Conservation (phyloP, 2,329 filamentous ascomycete species). For the Pseudogymnoascus sp. region DNA sequence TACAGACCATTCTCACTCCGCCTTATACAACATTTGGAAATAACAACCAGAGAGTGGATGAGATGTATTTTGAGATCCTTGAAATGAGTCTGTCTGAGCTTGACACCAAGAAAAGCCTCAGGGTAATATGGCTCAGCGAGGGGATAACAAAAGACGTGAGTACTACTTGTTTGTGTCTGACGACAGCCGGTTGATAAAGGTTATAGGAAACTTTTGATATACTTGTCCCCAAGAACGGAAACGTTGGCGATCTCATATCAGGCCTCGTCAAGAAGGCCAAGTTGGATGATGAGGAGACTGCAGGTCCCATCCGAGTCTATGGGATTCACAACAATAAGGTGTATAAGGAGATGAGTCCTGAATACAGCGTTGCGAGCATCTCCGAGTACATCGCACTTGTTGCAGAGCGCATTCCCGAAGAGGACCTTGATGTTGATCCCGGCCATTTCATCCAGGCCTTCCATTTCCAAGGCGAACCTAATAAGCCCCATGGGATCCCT, state of each 20-base stretch:
- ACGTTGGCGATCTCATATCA: slow-evolving; percentile 67
- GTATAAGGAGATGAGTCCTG: slow-evolving; percentile 64
- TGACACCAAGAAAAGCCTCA: slow-evolving; percentile 83
- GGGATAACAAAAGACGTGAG: slow-evolving; percentile 83
- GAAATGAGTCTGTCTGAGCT: slow-evolving; percentile 91
- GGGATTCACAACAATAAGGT: slow-evolving; percentile 78
- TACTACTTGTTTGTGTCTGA: slow-evolving; percentile 5
- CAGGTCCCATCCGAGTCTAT: slow-evolving; percentile 67
- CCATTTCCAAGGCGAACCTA: slow-evolving; percentile 87
- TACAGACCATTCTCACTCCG: slow-evolving; percentile 70
- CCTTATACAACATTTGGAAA: slow-evolving; percentile 64
- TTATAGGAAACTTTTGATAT: slow-evolving; percentile 66
- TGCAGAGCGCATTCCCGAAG: slow-evolving; percentile 71
- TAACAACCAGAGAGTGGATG: slow-evolving; percentile 62
- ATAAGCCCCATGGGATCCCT: slow-evolving; percentile 75
- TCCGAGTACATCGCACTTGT: slow-evolving; percentile 80
- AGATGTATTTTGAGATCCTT: slow-evolving; percentile 83
- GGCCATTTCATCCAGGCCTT: slow-evolving; percentile 66
- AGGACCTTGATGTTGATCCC: slow-evolving; percentile 52
- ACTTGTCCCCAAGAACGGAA: slow-evolving; percentile 79
- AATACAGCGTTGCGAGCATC: slow-evolving; percentile 68
- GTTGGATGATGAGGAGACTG: slow-evolving; percentile 62
- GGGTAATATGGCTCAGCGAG: slow-evolving; percentile 76
- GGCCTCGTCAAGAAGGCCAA: slow-evolving; percentile 73
- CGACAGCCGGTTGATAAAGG: slow-evolving; percentile 20